Evolutionary conservation across 2,329 filamentous ascomycete species (phyloP).

Genomic region (Pestalotiopsis fici): DNA sequence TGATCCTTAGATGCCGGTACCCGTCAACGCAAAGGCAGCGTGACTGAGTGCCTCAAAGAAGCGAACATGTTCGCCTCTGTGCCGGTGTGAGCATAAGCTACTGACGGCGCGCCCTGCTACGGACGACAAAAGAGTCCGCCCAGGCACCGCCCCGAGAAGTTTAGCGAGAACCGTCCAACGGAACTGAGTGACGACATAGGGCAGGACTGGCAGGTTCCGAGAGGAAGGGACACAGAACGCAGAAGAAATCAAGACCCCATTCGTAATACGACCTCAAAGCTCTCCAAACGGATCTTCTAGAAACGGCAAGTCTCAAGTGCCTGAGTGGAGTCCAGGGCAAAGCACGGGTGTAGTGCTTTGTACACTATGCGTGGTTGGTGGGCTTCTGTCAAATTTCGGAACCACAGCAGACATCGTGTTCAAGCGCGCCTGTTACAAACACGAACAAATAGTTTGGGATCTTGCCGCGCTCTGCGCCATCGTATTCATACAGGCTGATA

Average conservation of each 20-base stretch:
- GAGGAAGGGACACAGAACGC: not conserved
- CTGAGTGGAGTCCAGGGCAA: not conserved
- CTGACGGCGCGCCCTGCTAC: not conserved
- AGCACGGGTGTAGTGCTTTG: not conserved
- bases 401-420: constrained; percentile 1
- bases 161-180: not conserved
- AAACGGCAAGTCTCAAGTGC: constrained; percentile 6
- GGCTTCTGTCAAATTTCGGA: not conserved
- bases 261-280: not conserved
- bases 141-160: not conserved
- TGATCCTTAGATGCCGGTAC: not conserved
- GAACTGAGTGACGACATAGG: constrained; percentile 7
- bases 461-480: constrained; percentile 8
- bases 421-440: not conserved
- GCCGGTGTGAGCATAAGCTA: not conserved
- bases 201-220: not conserved
- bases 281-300: not conserved
- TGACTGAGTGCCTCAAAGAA: not conserved
- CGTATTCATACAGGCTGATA: not conserved
- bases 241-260: constrained; percentile 4
- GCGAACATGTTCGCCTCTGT: not conserved
- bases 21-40: not conserved
- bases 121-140: not conserved
- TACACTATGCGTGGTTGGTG: not conserved
- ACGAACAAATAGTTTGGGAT: not conserved